These are phyloP conservation scores for Chlamydomonas sp. DNA, from an alignment of 139 green algal species.

Conservation along the genomic window DNA sequence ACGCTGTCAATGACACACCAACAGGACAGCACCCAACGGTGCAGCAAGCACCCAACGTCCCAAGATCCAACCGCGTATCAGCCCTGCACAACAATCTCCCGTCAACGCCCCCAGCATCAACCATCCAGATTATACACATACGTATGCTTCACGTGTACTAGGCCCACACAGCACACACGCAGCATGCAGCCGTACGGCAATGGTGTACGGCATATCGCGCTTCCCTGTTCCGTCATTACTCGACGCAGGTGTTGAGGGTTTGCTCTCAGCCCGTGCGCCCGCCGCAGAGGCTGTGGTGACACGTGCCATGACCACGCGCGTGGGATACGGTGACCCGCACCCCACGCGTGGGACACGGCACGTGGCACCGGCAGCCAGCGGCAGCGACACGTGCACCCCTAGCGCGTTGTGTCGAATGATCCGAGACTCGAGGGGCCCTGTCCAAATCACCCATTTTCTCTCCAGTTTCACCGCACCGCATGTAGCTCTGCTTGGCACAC, in stretches of 20 bases:
- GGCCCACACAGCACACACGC: not conserved
- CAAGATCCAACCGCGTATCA: not conserved
- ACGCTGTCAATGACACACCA: too few species aligned
- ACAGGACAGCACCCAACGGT: not conserved
- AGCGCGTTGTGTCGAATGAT: not conserved
- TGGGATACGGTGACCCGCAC: not conserved
- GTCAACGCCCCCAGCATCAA: too few species aligned
- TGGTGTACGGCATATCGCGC: too few species aligned
- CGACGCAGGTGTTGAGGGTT: conserved; percentile 30
- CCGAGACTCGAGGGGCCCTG: not conserved
- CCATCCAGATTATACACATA: not conserved
- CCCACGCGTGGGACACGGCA: not conserved
- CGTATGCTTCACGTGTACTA: not conserved
- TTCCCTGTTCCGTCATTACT: conserved; percentile 26
- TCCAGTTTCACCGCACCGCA: not conserved
- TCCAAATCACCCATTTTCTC: not conserved
- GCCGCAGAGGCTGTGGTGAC: not conserved
- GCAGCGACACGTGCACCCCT: not conserved
- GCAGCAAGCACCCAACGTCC: not conserved
- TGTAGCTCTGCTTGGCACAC: not conserved
- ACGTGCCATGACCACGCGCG: not conserved
- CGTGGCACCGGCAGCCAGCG: not conserved
- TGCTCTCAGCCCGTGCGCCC: conserved; percentile 17
- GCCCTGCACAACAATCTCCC: too few species aligned
- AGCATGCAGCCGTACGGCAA: not conserved